Evolutionary conservation across 495 filamentous ascomycete genomes (phyloP).

Genomic region (Niebla homalea): DNA sequence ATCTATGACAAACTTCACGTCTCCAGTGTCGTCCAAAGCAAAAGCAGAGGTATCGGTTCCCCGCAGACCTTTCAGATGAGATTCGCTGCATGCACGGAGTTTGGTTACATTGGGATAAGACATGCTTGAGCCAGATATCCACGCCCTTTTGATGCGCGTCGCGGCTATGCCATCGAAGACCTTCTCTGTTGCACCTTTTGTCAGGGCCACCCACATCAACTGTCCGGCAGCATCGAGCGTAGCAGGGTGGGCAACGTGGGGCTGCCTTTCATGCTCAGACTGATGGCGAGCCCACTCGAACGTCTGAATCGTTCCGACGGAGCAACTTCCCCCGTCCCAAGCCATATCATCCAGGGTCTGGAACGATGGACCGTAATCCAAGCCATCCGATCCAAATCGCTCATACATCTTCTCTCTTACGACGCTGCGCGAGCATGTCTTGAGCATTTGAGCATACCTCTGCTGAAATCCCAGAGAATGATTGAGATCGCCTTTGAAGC

Average conservation of each 20-base stretch:
- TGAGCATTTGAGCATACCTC: background rate
- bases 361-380: background rate
- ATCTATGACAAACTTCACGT: too few species aligned
- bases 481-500: background rate
- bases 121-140: too few species aligned
- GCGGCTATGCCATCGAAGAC: background rate
- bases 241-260: slow-evolving; percentile 36
- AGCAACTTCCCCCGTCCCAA: background rate
- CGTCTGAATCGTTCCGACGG: background rate
- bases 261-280: background rate
- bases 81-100: too few species aligned
- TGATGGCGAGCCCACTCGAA: background rate
- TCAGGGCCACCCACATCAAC: background rate
- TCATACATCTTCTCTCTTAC: background rate
- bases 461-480: background rate
- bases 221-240: slow-evolving; percentile 26
- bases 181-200: background rate
- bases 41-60: too few species aligned
- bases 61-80: too few species aligned
- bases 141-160: background rate
- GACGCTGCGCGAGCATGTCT: background rate
- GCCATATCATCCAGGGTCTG: background rate
- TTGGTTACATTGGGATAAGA: too few species aligned
- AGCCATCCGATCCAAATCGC: background rate
- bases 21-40: too few species aligned